Base-by-base conservation (phyloP, 768 basidiomycete genomes). In the Mrakia blollopis region DNA sequence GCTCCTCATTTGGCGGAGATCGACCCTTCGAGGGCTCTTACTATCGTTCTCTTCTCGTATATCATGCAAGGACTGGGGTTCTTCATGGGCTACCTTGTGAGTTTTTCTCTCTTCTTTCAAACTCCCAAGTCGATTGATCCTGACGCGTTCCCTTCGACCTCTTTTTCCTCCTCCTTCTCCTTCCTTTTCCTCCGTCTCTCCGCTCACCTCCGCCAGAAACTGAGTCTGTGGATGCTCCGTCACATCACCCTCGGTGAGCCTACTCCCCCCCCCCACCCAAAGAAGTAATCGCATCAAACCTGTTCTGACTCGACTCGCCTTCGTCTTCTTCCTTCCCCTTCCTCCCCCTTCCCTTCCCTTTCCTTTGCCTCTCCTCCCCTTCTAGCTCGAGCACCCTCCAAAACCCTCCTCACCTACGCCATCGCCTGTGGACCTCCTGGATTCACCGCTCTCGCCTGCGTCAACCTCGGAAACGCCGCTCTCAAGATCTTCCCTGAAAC, bases 351-450 rank as follows among this genome's bases (percentile, higher is more conserved):
- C 39, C 44, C 44, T 44, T 44, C 44, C 39, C 39, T 41, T 44
- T 14, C 14, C 44, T 13, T 11, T 44, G 2, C 14, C 44, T 44
- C 44, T 44, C 44, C n/a, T n/a, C n/a, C n/a, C n/a, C n/a, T n/a
- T n/a, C n/a, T n/a, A 57, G 57, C 74, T 18, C 63, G 37, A 47
- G 78, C 78, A 11, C 30, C 57, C 67, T 73, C 75, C 44, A 72
- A 68, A 28, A 50, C 54, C 21, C 44, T 79, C 57, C 75, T 75
- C 30, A 72, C 75, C 25, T 76, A 76, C 54, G 47, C 73, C 60
- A 76, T 79, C 30, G 75, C 78, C 7, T 72, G 71, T 41, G 78
- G 78, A 32, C 74, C 75, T 6, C 78, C 78, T 3, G 78, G 78
- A 18, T 79, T 79, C 68, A 76, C 78, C 25, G 75, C 75, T 62